Percentiles rank a stretch among this genome's conserved stretches.
Evolutionary conservation across 345 rosid genomes (phyloP).

Genomic region (Eucalyptus albens): DNA sequence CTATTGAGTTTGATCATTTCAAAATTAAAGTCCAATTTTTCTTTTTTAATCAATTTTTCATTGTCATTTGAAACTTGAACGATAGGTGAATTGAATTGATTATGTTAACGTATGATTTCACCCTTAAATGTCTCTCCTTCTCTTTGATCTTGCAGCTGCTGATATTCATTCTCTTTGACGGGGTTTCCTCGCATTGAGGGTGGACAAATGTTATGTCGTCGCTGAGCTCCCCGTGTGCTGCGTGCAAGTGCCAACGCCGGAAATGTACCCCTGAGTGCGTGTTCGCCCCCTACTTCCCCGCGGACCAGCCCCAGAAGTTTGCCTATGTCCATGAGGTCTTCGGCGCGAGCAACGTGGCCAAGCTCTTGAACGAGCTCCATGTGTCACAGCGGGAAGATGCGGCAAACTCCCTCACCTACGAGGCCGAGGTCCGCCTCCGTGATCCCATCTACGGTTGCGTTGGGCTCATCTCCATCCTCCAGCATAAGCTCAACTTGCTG

Average conservation of each 20-base stretch:
- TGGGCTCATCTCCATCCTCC: slow-evolving; percentile 59
- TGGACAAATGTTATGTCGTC: slow-evolving; percentile 33
- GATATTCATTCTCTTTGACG: neutral
- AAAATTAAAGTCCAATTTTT: neutral
- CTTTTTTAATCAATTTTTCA: neutral
- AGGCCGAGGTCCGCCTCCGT: slow-evolving; percentile 65
- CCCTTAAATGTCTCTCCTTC: too few relatives aligned
- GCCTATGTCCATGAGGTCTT: slow-evolving; percentile 44
- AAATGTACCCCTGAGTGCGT: slow-evolving; percentile 82
- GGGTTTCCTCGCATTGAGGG: neutral
- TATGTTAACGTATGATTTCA: neutral
- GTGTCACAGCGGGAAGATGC: slow-evolving; percentile 54
- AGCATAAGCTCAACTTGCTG: slow-evolving; percentile 43
- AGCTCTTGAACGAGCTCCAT: slow-evolving; percentile 51
- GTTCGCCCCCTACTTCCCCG: slow-evolving; percentile 77
- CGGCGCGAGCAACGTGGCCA: slow-evolving; percentile 73
- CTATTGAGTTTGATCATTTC: neutral
- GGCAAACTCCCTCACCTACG: slow-evolving; percentile 63
- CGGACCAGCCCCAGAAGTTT: slow-evolving; percentile 63
- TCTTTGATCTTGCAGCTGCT: neutral
- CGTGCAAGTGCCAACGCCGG: slow-evolving; percentile 59
- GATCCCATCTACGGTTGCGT: slow-evolving; percentile 93
- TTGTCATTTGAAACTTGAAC: neutral
- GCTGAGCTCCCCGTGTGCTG: slow-evolving; percentile 66
- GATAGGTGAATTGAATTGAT: neutral